Evolutionary conservation across 345 rosid species (phyloP).

Genomic region (Orychophragmus violaceus): DNA sequence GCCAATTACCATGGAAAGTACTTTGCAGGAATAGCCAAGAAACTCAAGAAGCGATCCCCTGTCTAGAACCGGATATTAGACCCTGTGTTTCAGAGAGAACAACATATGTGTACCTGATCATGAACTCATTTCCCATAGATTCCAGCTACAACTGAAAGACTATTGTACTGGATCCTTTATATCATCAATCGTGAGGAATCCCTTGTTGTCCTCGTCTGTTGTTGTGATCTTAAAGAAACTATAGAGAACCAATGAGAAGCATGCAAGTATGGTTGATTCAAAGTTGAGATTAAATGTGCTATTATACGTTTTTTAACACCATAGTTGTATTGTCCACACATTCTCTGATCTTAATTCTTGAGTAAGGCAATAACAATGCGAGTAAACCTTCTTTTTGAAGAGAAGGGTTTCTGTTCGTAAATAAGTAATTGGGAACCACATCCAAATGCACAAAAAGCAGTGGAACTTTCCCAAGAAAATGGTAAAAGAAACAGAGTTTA

Average conservation of each 20-base stretch:
- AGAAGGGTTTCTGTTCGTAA: no score
- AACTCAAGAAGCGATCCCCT: conserved; percentile 37
- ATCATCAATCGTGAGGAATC: conserved; percentile 20
- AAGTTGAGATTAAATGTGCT: not conserved
- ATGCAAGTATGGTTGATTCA: not conserved
- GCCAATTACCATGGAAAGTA: conserved; percentile 85
- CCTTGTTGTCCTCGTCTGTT: conserved; percentile 55
- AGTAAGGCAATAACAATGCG: not conserved
- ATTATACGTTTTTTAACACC: conserved; percentile 40
- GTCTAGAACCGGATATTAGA: not conserved
- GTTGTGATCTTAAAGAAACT: conserved; percentile 1
- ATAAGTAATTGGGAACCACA: not conserved
- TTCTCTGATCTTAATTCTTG: not conserved
- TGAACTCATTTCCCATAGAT: not conserved
- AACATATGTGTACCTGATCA: no score
- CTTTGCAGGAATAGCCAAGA: conserved; percentile 73
- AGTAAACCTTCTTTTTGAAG: not conserved
- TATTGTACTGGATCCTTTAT: conserved; percentile 32
- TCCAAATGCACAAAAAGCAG: not conserved
- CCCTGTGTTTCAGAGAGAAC: not conserved
- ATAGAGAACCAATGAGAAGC: not conserved
- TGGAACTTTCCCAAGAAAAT: not conserved
- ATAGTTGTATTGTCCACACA: not conserved
- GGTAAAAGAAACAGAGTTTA: not conserved
- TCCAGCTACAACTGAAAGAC: not conserved